Base-by-base conservation (phyloP, 371 early-diverging fungal species). In the Mortierella sp. region DNA sequence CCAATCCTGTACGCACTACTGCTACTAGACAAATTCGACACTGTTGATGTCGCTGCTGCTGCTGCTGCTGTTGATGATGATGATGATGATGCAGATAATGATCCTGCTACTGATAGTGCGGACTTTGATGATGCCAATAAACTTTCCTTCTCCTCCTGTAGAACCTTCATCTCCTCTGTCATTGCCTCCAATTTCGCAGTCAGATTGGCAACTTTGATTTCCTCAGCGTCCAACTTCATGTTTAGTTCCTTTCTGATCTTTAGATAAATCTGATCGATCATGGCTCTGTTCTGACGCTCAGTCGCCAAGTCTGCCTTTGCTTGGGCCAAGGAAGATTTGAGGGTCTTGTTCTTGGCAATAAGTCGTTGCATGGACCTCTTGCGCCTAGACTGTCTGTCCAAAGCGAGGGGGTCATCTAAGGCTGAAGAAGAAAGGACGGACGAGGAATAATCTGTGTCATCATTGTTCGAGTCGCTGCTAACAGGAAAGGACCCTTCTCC, bases 201-300 rank as follows among this genome's bases (percentile, higher is more conserved):
- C 10, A 79, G 59, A 5, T 77, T 33, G 41, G 48, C 58, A 13
- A 68, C 69, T 65, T 77, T 77, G 69, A 41, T 55, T 52, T 72
- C 77, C 36, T 77, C 77, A 11, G 66, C 67, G n/a, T 73, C 78
- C 63, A 78, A 55, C 33, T 73, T 73, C 32, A 21, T 41, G 60
- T 67, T 73, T 19, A 80, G 65, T n/a, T 72, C 76, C 69, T 75
- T 75, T 47, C 59, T 67, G 69, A 75, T 75, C 72, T 75, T 74
- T 43, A 81, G 64, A 36, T 81, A 75, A 7, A 74, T 72, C 40
- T 81, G 72, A n/a, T 81, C 81, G 22, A 81, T 75, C 53, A 70
- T 43, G 3, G 74, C 75, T 16, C 80, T 57, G 19, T 64, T 67
- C 38, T 81, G 76, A 43, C 72, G 40, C 57, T 81, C 81, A 4